These are phyloP conservation scores for Fusarium metavorans DNA, from an alignment of 2,329 filamentous ascomycete genomes.

Conservation along the genomic window DNA sequence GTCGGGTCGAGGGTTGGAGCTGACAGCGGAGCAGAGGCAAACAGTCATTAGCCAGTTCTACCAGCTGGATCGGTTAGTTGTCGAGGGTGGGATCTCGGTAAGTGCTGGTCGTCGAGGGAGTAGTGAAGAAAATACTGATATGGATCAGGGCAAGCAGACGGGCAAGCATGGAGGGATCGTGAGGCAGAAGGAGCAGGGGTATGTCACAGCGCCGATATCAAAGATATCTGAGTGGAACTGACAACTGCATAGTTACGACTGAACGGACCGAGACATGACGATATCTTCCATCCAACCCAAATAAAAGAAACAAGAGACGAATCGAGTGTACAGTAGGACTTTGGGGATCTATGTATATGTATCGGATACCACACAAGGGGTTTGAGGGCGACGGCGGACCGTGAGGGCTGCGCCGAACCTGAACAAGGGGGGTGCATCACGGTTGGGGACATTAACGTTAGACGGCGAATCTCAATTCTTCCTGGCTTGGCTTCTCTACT, in stretches of 20 bases:
- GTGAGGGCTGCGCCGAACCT: constrained; percentile 12
- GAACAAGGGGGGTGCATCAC: constrained; percentile 7
- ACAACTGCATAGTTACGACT: constrained; percentile 34
- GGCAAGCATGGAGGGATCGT: constrained; percentile 75
- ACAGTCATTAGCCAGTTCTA: constrained; percentile 95
- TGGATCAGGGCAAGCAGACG: constrained; percentile 74
- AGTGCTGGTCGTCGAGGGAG: not conserved
- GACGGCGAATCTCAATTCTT: constrained; percentile 41
- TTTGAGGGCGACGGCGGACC: constrained; percentile 22
- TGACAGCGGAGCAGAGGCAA: constrained; percentile 77
- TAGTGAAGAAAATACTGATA: constrained; percentile 23
- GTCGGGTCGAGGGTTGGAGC: not conserved
- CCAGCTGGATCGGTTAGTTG: constrained; percentile 89
- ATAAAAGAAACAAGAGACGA: constrained; percentile 11
- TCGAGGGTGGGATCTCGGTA: constrained; percentile 87
- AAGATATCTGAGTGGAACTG: not conserved
- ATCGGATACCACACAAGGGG: constrained; percentile 40
- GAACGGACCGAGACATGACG: constrained; percentile 10
- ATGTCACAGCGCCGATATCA: constrained; percentile 49
- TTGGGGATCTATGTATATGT: constrained; percentile 44
- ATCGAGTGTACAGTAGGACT: constrained; percentile 43
- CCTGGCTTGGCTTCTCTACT: constrained; percentile 10
- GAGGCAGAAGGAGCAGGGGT: constrained; percentile 85
- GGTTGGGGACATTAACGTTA: constrained; percentile 36
- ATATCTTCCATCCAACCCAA: constrained; percentile 13